These are phyloP conservation scores for Hemerocallis citrina DNA, from an alignment of 106 monocot species.

Conservation along the genomic window DNA sequence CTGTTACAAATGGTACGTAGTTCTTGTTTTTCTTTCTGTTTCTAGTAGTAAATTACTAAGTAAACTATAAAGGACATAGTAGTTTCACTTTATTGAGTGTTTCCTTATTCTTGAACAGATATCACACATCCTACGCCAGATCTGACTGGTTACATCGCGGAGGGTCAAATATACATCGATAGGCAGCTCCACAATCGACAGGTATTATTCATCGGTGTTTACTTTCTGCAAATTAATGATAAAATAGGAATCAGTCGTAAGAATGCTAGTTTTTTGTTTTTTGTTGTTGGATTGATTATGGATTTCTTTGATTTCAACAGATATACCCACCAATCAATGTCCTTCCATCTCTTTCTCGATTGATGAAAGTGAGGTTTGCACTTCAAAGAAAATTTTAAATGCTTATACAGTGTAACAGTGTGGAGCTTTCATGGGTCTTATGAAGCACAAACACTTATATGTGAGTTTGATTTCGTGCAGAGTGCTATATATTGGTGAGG, in stretches of 20 bases:
- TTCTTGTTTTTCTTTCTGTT: no score
- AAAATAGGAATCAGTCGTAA: no score
- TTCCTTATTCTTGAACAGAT: conserved; percentile 38
- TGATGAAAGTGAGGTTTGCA: conserved; percentile 57
- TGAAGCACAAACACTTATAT: no score
- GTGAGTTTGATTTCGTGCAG: conserved; percentile 33
- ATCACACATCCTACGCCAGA: conserved; percentile 99
- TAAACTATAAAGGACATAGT: no score
- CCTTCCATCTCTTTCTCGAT: conserved; percentile 64
- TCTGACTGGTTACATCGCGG: conserved; percentile 98
- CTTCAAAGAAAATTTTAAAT: background rate
- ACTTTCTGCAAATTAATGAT: background rate
- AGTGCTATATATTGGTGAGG: conserved; percentile 99
- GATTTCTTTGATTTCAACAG: conserved; percentile 22
- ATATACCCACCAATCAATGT: conserved; percentile 72
- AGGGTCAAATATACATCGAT: conserved; percentile 98
- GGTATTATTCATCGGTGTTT: conserved; percentile 31
- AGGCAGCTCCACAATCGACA: conserved; percentile 95
- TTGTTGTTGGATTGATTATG: background rate
- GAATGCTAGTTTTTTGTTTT: background rate
- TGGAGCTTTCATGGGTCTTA: background rate
- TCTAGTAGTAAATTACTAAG: no score
- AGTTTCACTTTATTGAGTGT: no score
- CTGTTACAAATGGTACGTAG: no score
- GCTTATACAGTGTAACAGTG: background rate